phyloP scores from a whole-genome alignment of 139 green algal species.

The Tetradesmus obliquus region DNA sequence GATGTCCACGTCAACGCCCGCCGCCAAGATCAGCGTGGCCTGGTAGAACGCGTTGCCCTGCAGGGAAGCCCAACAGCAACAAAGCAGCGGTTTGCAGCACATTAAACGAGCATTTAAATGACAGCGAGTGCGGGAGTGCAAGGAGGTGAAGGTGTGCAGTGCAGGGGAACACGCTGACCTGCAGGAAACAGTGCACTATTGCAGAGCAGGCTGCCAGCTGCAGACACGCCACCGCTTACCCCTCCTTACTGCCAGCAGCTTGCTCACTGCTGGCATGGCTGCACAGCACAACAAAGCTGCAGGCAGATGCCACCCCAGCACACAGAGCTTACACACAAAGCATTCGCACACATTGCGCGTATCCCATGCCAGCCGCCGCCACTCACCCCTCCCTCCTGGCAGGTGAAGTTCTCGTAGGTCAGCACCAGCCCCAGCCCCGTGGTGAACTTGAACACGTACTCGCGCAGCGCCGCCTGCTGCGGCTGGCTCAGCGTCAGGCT shows the following conservation, averaged over 20 bases:
- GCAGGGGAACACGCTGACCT: too few species aligned
- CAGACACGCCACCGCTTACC: too few species aligned
- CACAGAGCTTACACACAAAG: too few species aligned
- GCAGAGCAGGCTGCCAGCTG: neutral
- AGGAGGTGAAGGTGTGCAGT: too few species aligned
- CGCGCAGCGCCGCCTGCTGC: neutral
- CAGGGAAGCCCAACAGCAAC: neutral
- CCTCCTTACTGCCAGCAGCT: too few species aligned
- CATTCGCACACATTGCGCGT: too few species aligned
- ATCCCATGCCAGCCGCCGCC: neutral
- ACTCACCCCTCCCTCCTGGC: neutral
- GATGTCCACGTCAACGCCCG: constrained; percentile 20
- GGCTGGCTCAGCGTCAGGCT: neutral
- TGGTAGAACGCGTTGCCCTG: constrained; percentile 37
- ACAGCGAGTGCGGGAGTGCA: neutral
- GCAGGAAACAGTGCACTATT: neutral
- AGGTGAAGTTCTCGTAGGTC: constrained; percentile 34
- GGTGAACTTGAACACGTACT: neutral
- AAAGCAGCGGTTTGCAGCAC: neutral
- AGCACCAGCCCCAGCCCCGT: neutral
- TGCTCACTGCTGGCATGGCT: too few species aligned
- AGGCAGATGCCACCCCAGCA: too few species aligned
- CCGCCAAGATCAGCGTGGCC: neutral
- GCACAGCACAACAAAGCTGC: too few species aligned
- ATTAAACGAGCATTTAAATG: neutral